Base-by-base conservation (phyloP, 148 eudicot species). In the Heliamphora exappendiculata region DNA sequence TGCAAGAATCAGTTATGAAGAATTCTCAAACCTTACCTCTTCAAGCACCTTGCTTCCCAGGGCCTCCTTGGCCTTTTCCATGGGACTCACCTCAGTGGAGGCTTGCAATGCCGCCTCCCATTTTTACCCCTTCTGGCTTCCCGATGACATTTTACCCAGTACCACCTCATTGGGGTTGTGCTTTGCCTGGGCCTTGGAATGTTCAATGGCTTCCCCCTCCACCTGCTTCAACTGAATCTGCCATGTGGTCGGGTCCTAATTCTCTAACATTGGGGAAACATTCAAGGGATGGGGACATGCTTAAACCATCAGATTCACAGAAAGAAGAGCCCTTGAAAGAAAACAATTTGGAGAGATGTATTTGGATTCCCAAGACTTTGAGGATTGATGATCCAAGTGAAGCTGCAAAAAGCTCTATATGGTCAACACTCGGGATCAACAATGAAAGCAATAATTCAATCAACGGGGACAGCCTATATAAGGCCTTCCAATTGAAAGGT, bases 261-360 rank as follows among this genome's bases (percentile, higher is more conserved):
- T 82, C 87, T 31, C 80, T 75, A 14, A 73, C 80, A 10, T 74
- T 89, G 39, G 90, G 95, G 51, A 93, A 93, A 78, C 97, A 85
- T 58, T 80, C 84, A 36, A 82, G 90, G 81, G 96, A 91, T n/a
- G 88, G 55, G 4, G 53, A 53, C 31, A 33, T 67, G 66, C 64
- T 84, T 22, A 60, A 39, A 6, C 36, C 73, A 44, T 80, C 79
- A 14, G 73, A 73, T 5, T 42, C 62, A 9, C 80, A 71, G 12
- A 76, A 74, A 16, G 87, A 81, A 31, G 62, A 80, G 17, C 8
- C 33, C 9, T 31, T 39, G 7, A 19, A 74, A 13, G 85, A 78
- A 10, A 65, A 53, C 5, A 60, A 70, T 62, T 17, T 67, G 1
- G 60, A 55, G 31, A 66, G 78, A 10, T 22, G 82, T 53, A 73